These are phyloP conservation scores for Apiotrichum laibachii DNA, from an alignment of 1,284 basidiomycete species.

Conservation along the genomic window DNA sequence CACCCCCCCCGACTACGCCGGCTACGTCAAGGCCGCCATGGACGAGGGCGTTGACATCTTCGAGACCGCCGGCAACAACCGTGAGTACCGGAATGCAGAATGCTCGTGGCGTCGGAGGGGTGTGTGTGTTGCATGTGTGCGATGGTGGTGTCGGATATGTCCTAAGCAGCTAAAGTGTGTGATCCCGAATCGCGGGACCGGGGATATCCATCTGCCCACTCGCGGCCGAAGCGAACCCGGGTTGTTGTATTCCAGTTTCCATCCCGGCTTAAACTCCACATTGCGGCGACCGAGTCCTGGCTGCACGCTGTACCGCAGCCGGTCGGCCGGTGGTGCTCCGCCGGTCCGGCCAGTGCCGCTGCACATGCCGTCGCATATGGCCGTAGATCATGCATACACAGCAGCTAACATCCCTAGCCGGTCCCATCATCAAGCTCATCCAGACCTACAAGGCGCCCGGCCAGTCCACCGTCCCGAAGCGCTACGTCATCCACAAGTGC, in stretches of 20 bases:
- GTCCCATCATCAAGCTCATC: conserved; percentile 73
- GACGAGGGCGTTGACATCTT: conserved; percentile 86
- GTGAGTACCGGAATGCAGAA: conserved; percentile 52
- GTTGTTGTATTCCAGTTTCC: too few relatives aligned
- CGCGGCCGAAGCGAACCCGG: too few relatives aligned
- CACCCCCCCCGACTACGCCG: conserved; percentile 82
- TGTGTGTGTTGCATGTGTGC: too few relatives aligned
- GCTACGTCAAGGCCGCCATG: conserved; percentile 74
- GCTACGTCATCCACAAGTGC: conserved; percentile 86
- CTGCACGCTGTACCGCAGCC: too few relatives aligned
- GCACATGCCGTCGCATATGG: too few relatives aligned
- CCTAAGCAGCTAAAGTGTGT: background rate
- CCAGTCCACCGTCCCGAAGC: conserved; percentile 40
- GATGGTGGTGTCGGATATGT: background rate
- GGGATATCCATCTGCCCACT: too few relatives aligned
- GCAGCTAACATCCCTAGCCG: conserved; percentile 56
- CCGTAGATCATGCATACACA: background rate
- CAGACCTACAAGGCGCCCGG: conserved; percentile 56
- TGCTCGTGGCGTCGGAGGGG: background rate
- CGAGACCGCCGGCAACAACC: conserved; percentile 90
- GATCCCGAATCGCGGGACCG: background rate
- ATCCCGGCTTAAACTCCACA: too few relatives aligned
- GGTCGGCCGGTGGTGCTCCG: too few relatives aligned
- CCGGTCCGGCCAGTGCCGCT: too few relatives aligned
- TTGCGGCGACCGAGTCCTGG: too few relatives aligned